Percentiles rank a stretch among this genome's conserved stretches.
These are phyloP conservation scores for Phytophthora capsici DNA, from an alignment of 352 stramenopile genomes.

Conservation along the genomic window DNA sequence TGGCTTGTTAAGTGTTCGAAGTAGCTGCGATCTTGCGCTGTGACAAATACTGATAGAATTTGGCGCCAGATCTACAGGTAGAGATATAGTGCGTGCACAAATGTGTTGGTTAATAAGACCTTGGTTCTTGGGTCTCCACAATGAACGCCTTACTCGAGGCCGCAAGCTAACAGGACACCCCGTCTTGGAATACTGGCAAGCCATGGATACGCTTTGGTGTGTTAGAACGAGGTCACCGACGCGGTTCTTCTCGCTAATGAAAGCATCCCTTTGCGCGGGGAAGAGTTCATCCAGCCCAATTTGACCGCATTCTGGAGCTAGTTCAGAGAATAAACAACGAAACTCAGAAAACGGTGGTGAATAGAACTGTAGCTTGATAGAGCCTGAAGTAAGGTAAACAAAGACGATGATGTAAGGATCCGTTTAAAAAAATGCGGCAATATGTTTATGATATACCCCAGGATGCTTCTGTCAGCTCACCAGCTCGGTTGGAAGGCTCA, in stretches of 20 bases:
- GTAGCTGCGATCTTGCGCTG: constrained; percentile 43
- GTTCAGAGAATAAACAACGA: constrained; percentile 54
- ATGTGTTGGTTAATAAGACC: no score
- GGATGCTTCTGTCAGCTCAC: constrained; percentile 13
- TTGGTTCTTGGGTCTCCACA: no score
- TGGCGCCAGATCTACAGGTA: constrained; percentile 62
- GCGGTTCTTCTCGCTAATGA: constrained; percentile 67
- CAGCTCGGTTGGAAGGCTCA: constrained; percentile 48
- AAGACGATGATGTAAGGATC: neutral
- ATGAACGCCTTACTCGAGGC: constrained; percentile 36
- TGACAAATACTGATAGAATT: constrained; percentile 46
- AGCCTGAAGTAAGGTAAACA: constrained; percentile 40
- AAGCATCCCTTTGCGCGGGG: constrained; percentile 53
- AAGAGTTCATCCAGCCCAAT: constrained; percentile 77
- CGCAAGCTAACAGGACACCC: constrained; percentile 66
- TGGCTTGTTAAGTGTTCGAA: constrained; percentile 58
- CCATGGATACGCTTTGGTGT: constrained; percentile 74
- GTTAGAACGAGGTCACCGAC: constrained; percentile 69
- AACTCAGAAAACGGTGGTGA: constrained; percentile 49
- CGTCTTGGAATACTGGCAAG: constrained; percentile 80
- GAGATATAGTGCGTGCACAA: neutral
- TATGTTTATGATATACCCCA: constrained; percentile 37
- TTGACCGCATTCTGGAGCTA: constrained; percentile 56
- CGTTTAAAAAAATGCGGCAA: neutral
- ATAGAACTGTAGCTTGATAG: constrained; percentile 67